A percentile compares a stretch with the other conserved stretches of the same genome.
Evolutionary conservation across 805 yeast species (phyloP).

Genomic region (Wickerhamiella allomyrinae): DNA sequence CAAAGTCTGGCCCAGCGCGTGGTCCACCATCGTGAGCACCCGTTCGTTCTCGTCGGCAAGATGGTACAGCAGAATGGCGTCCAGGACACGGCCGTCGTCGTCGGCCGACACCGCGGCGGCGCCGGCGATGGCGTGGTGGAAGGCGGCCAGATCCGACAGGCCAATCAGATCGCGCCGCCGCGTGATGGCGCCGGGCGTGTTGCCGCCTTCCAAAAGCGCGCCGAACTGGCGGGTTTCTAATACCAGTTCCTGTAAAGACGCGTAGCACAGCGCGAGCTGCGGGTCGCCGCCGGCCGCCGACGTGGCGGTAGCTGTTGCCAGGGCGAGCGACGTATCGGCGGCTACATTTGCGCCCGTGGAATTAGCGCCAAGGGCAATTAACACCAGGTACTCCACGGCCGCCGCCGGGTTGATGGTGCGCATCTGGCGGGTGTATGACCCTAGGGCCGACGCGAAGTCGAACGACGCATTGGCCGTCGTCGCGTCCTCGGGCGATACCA

Average conservation of each 20-base stretch:
- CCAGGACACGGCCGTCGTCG: constrained; percentile 79
- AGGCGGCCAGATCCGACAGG: constrained; percentile 44
- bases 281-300: constrained; percentile 20
- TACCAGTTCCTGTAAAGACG: constrained; percentile 69
- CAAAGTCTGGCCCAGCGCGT: constrained; percentile 62
- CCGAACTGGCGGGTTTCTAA: constrained; percentile 76
- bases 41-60: constrained; percentile 76
- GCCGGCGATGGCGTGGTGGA: constrained; percentile 58
- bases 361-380: constrained; percentile 46
- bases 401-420: constrained; percentile 75
- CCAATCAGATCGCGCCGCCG: constrained; percentile 52
- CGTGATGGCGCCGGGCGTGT: constrained; percentile 77
- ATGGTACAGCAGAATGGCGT: constrained; percentile 74
- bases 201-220: constrained; percentile 55
- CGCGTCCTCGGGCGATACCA: background rate
- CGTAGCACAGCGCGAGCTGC: constrained; percentile 50
- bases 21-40: constrained; percentile 61
- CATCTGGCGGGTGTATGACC: constrained; percentile 70
- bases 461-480: constrained; percentile 24
- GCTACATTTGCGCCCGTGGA: constrained; percentile 4
- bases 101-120: constrained; percentile 77
- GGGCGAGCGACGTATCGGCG: background rate
- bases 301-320: background rate
- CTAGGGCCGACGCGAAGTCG: constrained; percentile 49
- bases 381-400: constrained; percentile 77